Conservation (phyloP, 768 basidiomycete genomes). For the Podaxis rugospora region DNA sequence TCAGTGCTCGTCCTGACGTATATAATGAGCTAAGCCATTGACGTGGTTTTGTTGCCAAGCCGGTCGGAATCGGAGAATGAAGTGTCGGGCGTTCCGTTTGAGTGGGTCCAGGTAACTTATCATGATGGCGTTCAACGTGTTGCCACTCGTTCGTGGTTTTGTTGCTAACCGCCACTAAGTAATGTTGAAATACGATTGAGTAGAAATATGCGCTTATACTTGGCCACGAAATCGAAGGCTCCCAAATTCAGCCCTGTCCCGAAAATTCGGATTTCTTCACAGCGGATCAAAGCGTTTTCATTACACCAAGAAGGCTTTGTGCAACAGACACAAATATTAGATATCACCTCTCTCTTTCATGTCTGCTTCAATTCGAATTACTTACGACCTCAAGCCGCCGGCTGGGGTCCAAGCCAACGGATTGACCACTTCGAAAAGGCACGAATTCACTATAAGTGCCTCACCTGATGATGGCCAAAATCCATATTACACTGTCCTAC, state of each 20-base stretch:
- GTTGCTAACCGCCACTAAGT: too few species aligned
- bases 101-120: too few species aligned
- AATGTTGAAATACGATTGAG: not conserved
- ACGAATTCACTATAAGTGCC: constrained; percentile 16
- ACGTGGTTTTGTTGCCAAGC: too few species aligned
- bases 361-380: constrained; percentile 30
- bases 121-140: too few species aligned
- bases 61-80: too few species aligned
- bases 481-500: constrained; percentile 48
- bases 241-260: not conserved
- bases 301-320: constrained; percentile 4
- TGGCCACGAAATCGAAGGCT: not conserved
- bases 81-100: too few species aligned
- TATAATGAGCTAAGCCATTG: too few species aligned
- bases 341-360: constrained; percentile 13
- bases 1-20: too few species aligned
- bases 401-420: constrained; percentile 17
- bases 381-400: constrained; percentile 42
- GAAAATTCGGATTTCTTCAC: not conserved
- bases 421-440: constrained; percentile 17
- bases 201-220: not conserved
- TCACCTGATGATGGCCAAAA: constrained; percentile 20
- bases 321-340: constrained; percentile 21
- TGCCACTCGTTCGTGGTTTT: too few species aligned
- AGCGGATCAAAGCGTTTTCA: not conserved